These are phyloP conservation scores for Penicillium sp. DNA, from an alignment of 2,329 filamentous ascomycete genomes.

Conservation along the genomic window DNA sequence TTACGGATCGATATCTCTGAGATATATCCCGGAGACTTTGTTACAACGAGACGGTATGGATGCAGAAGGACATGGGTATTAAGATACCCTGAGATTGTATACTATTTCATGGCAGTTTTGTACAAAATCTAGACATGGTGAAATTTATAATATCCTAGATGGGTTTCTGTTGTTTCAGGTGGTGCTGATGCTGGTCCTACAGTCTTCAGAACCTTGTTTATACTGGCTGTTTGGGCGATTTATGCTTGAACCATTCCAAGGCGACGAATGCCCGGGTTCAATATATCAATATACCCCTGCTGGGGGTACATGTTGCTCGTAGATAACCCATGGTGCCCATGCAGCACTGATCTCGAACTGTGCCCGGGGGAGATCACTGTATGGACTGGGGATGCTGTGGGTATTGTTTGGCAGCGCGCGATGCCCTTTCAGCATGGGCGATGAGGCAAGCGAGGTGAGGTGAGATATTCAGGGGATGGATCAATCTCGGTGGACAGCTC, in stretches of 20 bases:
- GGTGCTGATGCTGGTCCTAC: no score
- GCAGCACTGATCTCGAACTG: not conserved
- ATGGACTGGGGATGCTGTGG: not conserved
- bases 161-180: not conserved
- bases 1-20: no score
- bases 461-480: not conserved
- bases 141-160: not conserved
- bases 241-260: not conserved
- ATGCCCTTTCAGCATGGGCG: not conserved
- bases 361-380: not conserved
- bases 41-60: not conserved
- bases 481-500: slow-evolving; percentile 7
- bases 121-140: not conserved
- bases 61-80: not conserved
- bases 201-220: no score
- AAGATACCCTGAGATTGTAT: not conserved
- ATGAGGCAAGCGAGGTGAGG: not conserved
- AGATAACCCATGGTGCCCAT: no score
- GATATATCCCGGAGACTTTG: not conserved
- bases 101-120: slow-evolving; percentile 4
- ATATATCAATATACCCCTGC: no score
- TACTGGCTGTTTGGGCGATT: not conserved
- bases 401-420: not conserved
- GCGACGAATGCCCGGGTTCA: no score
- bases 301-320: no score